Conservation (phyloP, 1,284 basidiomycete species). For the Schizophyllum amplum region DNA sequence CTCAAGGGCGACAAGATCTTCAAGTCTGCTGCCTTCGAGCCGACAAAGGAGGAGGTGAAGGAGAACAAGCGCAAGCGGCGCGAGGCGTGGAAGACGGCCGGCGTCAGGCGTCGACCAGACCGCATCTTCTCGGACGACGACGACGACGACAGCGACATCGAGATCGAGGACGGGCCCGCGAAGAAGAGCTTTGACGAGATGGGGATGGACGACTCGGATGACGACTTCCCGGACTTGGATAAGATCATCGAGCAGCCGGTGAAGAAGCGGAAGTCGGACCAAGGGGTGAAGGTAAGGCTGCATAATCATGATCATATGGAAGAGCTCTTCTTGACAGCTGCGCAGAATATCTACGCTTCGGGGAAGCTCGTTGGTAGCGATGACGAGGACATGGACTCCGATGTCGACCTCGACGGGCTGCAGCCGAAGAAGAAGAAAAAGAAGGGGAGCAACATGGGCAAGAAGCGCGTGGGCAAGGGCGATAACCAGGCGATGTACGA, state of each 20-base stretch:
- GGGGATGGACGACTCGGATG: slow-evolving; percentile 30
- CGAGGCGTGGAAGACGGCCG: slow-evolving; percentile 6
- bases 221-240: slow-evolving; percentile 42
- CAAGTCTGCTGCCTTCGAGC: slow-evolving; percentile 48
- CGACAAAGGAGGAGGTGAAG: slow-evolving; percentile 34
- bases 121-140: slow-evolving; percentile 12
- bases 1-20: slow-evolving; percentile 41
- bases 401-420: slow-evolving; percentile 5
- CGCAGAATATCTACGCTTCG: neutral
- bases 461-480: slow-evolving; percentile 19
- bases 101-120: slow-evolving; percentile 7
- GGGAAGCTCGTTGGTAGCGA: neutral
- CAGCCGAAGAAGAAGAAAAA: slow-evolving; percentile 4
- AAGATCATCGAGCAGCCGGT: slow-evolving; percentile 19
- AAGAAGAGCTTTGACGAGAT: slow-evolving; percentile 21
- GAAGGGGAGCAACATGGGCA: slow-evolving; percentile 12
- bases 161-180: slow-evolving; percentile 8
- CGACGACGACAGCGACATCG: neutral
- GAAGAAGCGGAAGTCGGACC: slow-evolving; percentile 17
- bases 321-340: slow-evolving; percentile 4
- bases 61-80: slow-evolving; percentile 22
- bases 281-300: neutral
- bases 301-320: slow-evolving; percentile 16
- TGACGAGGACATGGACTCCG: slow-evolving; percentile 20
- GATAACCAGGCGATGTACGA: slow-evolving; percentile 32